Percentiles rank a stretch among this genome's conserved stretches.
Conservation (phyloP, 805 yeast species). For the Brettanomyces nanus region DNA sequence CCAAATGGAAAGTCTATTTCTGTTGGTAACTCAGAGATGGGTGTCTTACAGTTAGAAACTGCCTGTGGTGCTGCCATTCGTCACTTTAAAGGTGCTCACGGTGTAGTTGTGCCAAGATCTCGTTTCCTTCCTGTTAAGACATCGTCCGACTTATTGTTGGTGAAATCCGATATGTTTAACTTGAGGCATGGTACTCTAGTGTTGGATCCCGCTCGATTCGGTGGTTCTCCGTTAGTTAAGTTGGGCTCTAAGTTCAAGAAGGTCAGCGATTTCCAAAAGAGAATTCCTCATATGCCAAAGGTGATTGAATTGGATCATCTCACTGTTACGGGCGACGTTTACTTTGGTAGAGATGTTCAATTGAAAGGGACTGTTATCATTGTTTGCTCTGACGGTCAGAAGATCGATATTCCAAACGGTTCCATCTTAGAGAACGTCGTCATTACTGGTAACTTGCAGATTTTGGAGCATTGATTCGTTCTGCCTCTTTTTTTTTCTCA, state of each 20-base stretch:
- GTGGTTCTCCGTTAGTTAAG: slow-evolving; percentile 90
- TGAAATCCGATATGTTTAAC: slow-evolving; percentile 88
- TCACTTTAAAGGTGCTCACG: slow-evolving; percentile 90
- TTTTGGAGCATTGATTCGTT: slow-evolving; percentile 64
- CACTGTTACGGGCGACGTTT: slow-evolving; percentile 95
- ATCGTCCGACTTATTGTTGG: slow-evolving; percentile 87
- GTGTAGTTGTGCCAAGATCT: slow-evolving; percentile 97
- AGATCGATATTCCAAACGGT: slow-evolving; percentile 96
- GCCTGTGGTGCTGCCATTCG: slow-evolving; percentile 99
- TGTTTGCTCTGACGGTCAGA: slow-evolving; percentile 94
- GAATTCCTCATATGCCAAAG: slow-evolving; percentile 93
- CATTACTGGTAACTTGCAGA: slow-evolving; percentile 92
- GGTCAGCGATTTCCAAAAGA: slow-evolving; percentile 80
- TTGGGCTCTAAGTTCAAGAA: slow-evolving; percentile 96
- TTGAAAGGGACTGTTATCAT: slow-evolving; percentile 96
- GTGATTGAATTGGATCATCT: slow-evolving; percentile 94
- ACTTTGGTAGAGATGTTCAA: slow-evolving; percentile 79
- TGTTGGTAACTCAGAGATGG: slow-evolving; percentile 67
- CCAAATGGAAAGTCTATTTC: slow-evolving; percentile 86
- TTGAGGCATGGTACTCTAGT: slow-evolving; percentile 87
- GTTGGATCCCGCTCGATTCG: slow-evolving; percentile 78
- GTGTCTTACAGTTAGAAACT: slow-evolving; percentile 92
- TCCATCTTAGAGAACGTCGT: slow-evolving; percentile 92
- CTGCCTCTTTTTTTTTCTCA: slow-evolving; percentile 3
- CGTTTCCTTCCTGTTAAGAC: slow-evolving; percentile 98